Base-by-base conservation (phyloP, 1,284 basidiomycete species). In the Leccinum huronense region DNA sequence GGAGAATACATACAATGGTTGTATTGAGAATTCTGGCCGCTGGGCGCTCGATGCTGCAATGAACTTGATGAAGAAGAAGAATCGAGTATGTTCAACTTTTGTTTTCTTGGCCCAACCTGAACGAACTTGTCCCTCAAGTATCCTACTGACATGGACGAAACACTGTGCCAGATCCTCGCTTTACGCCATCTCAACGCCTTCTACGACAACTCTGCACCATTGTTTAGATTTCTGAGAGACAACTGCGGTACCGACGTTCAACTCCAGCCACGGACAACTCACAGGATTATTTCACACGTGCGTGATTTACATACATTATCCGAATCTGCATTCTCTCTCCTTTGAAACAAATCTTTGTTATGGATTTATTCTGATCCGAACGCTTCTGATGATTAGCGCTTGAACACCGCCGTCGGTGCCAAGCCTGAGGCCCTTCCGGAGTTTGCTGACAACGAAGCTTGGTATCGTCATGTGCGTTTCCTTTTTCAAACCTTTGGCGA, bases 131-230 rank as follows among this genome's bases (percentile, higher is more conserved):
- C 5, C 1, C 16, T 3, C 19, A 57, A 75, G 72, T 19, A 71
- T 57, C 65, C 30, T 55, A 34, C 34, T 9, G 8, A 2, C 9
- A 38, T 23, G 30, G 62, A 70, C 23, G 64, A 57, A 30, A 60
- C 1, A 14, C 42, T 63, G n/a, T 23, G 63, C 5, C 0, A 53
- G 2, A 59, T 54, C 33, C 61, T 75, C 10, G 51, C 64, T n/a
- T 10, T 42, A n/a, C 40, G 40, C 16, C 30, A 58, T 11, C 42
- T 67, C 1, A 67, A 71, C 13, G 62, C 69, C 3, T 65, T 70
- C 40, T 67, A 73, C 62, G 77, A 77, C 57, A 70, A 60, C 42
- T 78, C 69, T 16, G 60, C 57, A 30, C 66, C 70, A 5, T 78
- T 77, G 59, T 63, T 59, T 57, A 63, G 60, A 60, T 77, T 72